Conservation (phyloP, 768 basidiomycete species). For the Suillus plorans region DNA sequence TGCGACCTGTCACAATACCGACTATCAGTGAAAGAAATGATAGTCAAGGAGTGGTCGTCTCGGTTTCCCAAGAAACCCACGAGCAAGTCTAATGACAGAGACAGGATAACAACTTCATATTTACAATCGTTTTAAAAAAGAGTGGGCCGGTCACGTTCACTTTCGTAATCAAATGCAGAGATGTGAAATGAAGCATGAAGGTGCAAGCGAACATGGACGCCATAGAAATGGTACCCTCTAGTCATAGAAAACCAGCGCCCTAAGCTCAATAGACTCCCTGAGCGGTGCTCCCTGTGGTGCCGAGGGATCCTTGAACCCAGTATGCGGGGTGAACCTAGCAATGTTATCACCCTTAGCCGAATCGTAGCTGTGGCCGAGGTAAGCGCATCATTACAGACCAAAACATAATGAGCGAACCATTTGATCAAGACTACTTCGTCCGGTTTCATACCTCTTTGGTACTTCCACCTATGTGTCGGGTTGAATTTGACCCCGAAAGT, state of each 20-base stretch:
- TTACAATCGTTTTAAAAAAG: background rate
- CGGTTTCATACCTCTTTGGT: conserved; percentile 43
- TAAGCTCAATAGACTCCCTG: conserved; percentile 60
- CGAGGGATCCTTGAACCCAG: conserved; percentile 55
- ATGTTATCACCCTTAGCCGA: conserved; percentile 45
- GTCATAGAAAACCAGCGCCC: conserved; percentile 66
- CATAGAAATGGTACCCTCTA: conserved; percentile 11
- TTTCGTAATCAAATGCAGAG: background rate
- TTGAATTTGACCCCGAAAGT: conserved; percentile 47
- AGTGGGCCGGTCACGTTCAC: background rate
- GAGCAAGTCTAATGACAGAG: too few species aligned
- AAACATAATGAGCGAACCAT: conserved; percentile 33
- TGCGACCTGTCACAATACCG: too few species aligned
- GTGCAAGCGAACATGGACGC: background rate
- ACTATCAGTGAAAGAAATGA: too few species aligned
- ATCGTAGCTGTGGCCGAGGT: conserved; percentile 33
- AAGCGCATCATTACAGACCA: background rate
- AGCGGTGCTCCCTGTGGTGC: conserved; percentile 49
- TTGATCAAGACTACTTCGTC: conserved; percentile 55
- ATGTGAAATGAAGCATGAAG: background rate
- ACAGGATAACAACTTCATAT: background rate
- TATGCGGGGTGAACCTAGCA: conserved; percentile 60
- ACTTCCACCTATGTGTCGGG: conserved; percentile 53
- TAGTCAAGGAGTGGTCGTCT: too few species aligned
- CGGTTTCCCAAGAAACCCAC: too few species aligned